Conservation (phyloP, 2,329 filamentous ascomycete genomes). For the Amesomyces nigricolor region DNA sequence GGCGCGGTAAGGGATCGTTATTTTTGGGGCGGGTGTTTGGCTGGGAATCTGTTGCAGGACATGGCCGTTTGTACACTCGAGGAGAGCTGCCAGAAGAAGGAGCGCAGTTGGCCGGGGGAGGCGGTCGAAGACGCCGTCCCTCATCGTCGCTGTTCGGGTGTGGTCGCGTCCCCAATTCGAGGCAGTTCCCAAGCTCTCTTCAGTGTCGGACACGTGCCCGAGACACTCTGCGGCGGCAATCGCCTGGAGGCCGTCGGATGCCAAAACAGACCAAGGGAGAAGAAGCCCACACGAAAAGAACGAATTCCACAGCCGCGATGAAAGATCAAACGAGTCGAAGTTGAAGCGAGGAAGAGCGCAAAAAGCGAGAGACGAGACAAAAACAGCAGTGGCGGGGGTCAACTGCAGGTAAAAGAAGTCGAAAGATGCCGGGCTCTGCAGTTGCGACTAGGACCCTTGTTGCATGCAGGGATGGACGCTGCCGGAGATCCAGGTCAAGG, state of each 20-base stretch:
- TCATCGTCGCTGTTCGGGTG: slow-evolving; percentile 20
- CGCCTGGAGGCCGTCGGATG: background rate
- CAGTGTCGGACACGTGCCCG: slow-evolving; percentile 1
- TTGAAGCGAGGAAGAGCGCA: background rate
- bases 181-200: background rate
- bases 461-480: background rate
- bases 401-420: slow-evolving; percentile 1
- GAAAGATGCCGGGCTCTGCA: slow-evolving; percentile 2
- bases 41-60: slow-evolving; percentile 22
- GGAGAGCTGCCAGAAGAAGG: slow-evolving; percentile 27
- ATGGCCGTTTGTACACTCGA: slow-evolving; percentile 27
- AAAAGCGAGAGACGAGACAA: slow-evolving; percentile 3
- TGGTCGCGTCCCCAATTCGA: background rate
- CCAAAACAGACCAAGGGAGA: slow-evolving; percentile 3
- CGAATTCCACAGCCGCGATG: background rate
- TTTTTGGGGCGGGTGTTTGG: slow-evolving; percentile 25
- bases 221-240: background rate
- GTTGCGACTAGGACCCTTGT: slow-evolving; percentile 1
- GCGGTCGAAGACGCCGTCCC: slow-evolving; percentile 27
- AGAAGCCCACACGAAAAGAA: background rate
- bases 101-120: slow-evolving; percentile 30
- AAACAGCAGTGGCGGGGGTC: slow-evolving; percentile 18
- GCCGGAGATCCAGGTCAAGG: background rate
- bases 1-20: slow-evolving; percentile 28
- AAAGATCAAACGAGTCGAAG: background rate